Conservation (phyloP, 441 rosid genomes). For the Kokia cookei region DNA sequence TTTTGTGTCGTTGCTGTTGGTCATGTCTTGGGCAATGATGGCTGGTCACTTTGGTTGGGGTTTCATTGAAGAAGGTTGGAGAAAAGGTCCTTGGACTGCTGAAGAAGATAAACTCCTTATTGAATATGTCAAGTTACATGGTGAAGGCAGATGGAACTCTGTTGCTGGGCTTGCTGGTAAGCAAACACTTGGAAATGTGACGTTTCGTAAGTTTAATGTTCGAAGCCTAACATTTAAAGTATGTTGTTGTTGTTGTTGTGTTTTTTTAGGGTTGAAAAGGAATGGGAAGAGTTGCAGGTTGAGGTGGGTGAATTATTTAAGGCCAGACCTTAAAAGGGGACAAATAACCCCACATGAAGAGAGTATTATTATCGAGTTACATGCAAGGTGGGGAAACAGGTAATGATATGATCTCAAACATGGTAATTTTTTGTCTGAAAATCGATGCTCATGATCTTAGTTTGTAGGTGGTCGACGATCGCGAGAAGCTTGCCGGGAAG, state of each 20-base stretch:
- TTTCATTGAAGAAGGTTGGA: constrained; percentile 65
- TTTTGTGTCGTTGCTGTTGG: background rate
- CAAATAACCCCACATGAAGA: constrained; percentile 90
- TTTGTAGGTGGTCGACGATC: constrained; percentile 80
- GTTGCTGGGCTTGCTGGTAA: constrained; percentile 78
- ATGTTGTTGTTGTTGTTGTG: background rate
- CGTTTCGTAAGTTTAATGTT: background rate
- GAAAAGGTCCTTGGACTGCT: constrained; percentile 95
- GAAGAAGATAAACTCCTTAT: constrained; percentile 81
- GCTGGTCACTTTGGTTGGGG: constrained; percentile 59
- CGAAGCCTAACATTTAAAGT: background rate
- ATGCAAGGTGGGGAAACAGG: constrained; percentile 97
- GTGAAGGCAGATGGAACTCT: constrained; percentile 96
- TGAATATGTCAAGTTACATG: constrained; percentile 69
- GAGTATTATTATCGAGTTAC: constrained; percentile 75
- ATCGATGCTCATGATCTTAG: background rate
- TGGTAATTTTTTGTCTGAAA: background rate
- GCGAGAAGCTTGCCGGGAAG: constrained; percentile 92
- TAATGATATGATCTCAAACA: constrained; percentile 1
- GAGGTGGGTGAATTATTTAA: constrained; percentile 94
- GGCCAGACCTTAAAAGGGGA: constrained; percentile 96
- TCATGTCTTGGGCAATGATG: constrained; percentile 63
- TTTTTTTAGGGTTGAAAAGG: constrained; percentile 59
- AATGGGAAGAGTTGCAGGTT: constrained; percentile 92
- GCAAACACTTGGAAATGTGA: background rate